Evolutionary conservation across 2,329 filamentous ascomycete genomes (phyloP), one percentile per base, ranked within the genome.

Genomic region (Macrophomina tecta): DNA sequence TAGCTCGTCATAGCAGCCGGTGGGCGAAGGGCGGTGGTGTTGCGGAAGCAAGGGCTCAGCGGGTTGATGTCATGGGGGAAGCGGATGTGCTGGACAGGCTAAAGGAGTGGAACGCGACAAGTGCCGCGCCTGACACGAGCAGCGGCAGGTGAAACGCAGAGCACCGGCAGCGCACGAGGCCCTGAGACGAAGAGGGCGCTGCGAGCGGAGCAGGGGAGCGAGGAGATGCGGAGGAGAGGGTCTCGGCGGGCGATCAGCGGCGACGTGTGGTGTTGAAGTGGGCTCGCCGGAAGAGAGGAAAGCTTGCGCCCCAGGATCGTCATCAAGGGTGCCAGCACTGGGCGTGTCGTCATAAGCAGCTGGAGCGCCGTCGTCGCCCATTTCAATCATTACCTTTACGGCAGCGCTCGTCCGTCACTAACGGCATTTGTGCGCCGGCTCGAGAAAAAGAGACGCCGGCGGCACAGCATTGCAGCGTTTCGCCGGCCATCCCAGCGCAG

Each of bases 61-160:
- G 32, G 49, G 48, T 48, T 67, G 65, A 67, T 67, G 65, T 67
- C 65, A 67, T 67, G 65, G 64, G 40, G 63, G 38, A 55, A 8
- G n/a, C 49, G 63, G 63, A 65, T 56, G 63, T 16, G 63, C 51
- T 48, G 63, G 63, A 65, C 61, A 38, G 38, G 51, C 34, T 52
- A 64, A 64, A 64, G 61, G 61, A 64, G 61, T 53, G 61, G 48
- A 53, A 64, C 48, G 61, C 61, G 46, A 64, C 61, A 3, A 34
- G 48, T 30, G 34, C 61, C 28, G 40, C 46, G 61, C 46, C 48
- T 64, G 48, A 45, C 46, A 53, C 61, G 51, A 14, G 61, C 48
- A 52, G 61, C 48, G 34, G 48, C 61, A 45, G 61, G 48, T 52
- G 61, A 42, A 64, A 64, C 48, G 48, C 34, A 64, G 58, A 38